Evolutionary conservation across 2,329 filamentous ascomycete genomes (phyloP).

Genomic region (Zelopaecilomyces penicillatus): DNA sequence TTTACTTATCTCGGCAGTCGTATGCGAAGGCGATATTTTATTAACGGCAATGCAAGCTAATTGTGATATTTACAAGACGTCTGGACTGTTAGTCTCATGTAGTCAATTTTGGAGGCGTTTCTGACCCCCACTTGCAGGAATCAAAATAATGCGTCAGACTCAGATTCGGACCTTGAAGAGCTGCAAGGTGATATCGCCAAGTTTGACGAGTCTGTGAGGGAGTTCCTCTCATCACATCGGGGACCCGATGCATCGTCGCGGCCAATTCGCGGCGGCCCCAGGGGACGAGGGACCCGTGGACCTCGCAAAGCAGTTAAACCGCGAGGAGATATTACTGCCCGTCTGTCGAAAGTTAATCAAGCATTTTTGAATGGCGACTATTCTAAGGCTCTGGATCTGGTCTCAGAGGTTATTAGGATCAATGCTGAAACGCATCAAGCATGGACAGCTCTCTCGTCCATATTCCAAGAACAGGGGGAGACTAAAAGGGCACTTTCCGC

Average conservation of each 20-base stretch:
- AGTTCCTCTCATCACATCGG: constrained; percentile 31
- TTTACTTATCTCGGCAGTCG: too few species aligned
- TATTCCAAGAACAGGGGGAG: constrained; percentile 53
- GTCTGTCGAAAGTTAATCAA: constrained; percentile 58
- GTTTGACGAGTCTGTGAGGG: constrained; percentile 33
- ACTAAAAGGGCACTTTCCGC: constrained; percentile 49
- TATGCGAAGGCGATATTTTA: too few species aligned
- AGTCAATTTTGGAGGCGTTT: too few species aligned
- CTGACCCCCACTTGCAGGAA: too few species aligned
- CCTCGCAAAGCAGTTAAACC: constrained; percentile 58
- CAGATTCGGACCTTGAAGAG: constrained; percentile 37
- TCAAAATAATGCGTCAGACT: constrained; percentile 29
- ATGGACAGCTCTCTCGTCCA: constrained; percentile 53
- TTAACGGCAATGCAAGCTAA: too few species aligned
- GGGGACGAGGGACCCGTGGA: constrained; percentile 29
- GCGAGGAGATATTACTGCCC: constrained; percentile 60
- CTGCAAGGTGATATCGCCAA: constrained; percentile 35
- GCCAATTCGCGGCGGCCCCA: constrained; percentile 13
- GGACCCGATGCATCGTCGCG: constrained; percentile 15
- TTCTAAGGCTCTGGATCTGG: constrained; percentile 48
- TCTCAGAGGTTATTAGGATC: constrained; percentile 57
- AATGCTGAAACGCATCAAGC: constrained; percentile 60
- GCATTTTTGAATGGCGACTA: constrained; percentile 57
- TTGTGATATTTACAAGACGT: too few species aligned
- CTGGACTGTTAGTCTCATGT: too few species aligned